Conservation (phyloP, 768 basidiomycete species). For the Suillus decipiens region DNA sequence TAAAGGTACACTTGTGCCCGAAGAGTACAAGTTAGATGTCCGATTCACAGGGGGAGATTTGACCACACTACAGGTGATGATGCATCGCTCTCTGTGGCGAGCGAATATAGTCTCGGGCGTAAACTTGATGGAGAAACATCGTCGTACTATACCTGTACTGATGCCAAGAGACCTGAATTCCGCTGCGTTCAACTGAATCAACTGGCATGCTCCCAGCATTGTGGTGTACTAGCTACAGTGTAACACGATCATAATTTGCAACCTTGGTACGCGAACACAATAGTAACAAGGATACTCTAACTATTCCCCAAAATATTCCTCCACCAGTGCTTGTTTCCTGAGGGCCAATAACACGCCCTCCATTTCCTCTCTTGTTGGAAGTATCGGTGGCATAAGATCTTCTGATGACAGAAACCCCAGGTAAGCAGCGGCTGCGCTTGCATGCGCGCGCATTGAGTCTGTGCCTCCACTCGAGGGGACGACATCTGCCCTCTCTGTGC, state of each 20-base stretch:
- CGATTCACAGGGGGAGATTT: neutral
- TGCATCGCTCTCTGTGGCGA: no score
- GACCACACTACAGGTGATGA: neutral
- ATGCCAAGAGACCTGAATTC: no score
- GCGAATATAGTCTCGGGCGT: no score
- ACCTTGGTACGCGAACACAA: no score
- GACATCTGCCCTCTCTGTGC: neutral
- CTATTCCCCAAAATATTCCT: constrained; percentile 68
- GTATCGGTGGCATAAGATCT: constrained; percentile 70
- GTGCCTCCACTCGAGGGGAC: constrained; percentile 18
- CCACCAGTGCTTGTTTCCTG: constrained; percentile 78
- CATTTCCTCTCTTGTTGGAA: constrained; percentile 80
- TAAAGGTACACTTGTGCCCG: neutral
- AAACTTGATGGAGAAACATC: no score
- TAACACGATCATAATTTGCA: no score
- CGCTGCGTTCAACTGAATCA: no score
- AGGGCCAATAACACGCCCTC: constrained; percentile 72
- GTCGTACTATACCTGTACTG: no score
- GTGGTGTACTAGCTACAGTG: no score
- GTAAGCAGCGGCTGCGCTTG: constrained; percentile 63
- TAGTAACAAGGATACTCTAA: neutral
- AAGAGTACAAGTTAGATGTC: constrained; percentile 7
- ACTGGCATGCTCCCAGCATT: no score
- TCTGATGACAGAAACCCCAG: constrained; percentile 77
- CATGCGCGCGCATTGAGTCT: constrained; percentile 33